Evolutionary conservation across 164 flowering plant species (phyloP), one percentile per base, ranked within the genome.

Genomic region (Piper longum): DNA sequence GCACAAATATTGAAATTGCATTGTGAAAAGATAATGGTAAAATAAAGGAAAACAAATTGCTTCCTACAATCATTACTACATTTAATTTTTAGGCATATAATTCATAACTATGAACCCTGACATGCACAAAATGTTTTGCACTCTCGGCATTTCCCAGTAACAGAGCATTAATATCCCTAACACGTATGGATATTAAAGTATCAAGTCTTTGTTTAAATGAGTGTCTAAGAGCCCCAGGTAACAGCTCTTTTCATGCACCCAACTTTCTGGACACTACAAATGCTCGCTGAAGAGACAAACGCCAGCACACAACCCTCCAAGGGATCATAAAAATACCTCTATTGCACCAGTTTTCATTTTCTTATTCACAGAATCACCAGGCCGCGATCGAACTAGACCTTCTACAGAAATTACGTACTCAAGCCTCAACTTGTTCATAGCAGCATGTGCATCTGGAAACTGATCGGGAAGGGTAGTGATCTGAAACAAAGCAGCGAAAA

Each of bases 371-470:
- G 93, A 82, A 69, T 89, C 96, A 55, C 52, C 66, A 0, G 98
- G 98, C 26, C 98, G 78, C n/a, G 73, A 60, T 42, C 90, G 78
- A 66, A 92, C 88, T 56, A 82, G 56, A 58, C 98, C 98, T 70
- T 89, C 96, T 56, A 92, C 83, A 14, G 83, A 78, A 72, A 89
- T 60, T 65, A 92, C 98, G 63, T 87, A 87, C 74, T 92, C 98
- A 62, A 92, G 77, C 66, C 96, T 81, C 83, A 85, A 61, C 43
- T 83, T 84, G 72, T 84, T 92, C 45, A 80, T 80, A 54, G 65
- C 41, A 1, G 76, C 67, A 82, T 89, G 96, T 0, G 96, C 86
- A 43, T 83, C 90, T 19, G 93, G 96, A 62, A 81, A 92, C 68
- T 85, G 76, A 48, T 85, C 78, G 0, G 98, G 98, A 45, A 87